Evolutionary conservation across 2,329 filamentous ascomycete species (phyloP).

Genomic region (Colletotrichum shisoi): DNA sequence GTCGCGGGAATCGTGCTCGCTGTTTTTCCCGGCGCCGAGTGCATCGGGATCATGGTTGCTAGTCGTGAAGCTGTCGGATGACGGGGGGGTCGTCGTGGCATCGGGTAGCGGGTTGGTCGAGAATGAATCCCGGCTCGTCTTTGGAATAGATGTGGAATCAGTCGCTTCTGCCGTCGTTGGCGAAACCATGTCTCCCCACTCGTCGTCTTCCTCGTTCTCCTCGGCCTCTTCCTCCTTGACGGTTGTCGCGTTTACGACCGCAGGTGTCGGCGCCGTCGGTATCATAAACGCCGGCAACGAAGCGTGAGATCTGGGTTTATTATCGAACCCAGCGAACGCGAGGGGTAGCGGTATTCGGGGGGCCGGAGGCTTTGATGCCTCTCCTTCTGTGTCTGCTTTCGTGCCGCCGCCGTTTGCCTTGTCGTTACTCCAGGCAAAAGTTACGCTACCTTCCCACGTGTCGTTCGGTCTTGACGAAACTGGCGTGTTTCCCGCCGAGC

Average conservation of each 20-base stretch:
- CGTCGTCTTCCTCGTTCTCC: constrained; percentile 57
- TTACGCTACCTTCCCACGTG: constrained; percentile 36
- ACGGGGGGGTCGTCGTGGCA: not conserved
- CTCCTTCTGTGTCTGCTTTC: not conserved
- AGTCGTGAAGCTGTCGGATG: not conserved
- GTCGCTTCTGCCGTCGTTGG: constrained; percentile 46
- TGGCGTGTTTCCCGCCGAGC: constrained; percentile 41
- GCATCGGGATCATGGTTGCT: constrained; percentile 8
- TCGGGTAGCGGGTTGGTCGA: constrained; percentile 34
- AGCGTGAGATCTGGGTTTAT: constrained; percentile 31
- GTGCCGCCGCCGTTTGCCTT: not conserved
- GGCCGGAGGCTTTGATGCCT: constrained; percentile 2
- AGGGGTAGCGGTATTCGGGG: constrained; percentile 23
- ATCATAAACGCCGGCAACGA: constrained; percentile 32
- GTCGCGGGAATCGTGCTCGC: constrained; percentile 17
- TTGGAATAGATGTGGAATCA: constrained; percentile 27
- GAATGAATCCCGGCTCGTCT: constrained; percentile 36
- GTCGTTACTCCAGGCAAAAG: constrained; percentile 47
- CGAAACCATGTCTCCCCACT: constrained; percentile 69
- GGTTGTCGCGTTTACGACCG: constrained; percentile 17
- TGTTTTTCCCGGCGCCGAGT: constrained; percentile 26
- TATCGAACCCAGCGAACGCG: constrained; percentile 28
- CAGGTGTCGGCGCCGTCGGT: constrained; percentile 14
- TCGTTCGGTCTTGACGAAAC: constrained; percentile 36
- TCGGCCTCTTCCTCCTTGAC: constrained; percentile 34